Conservation (phyloP, 2,329 filamentous ascomycete species). For the Fusarium sp. region DNA sequence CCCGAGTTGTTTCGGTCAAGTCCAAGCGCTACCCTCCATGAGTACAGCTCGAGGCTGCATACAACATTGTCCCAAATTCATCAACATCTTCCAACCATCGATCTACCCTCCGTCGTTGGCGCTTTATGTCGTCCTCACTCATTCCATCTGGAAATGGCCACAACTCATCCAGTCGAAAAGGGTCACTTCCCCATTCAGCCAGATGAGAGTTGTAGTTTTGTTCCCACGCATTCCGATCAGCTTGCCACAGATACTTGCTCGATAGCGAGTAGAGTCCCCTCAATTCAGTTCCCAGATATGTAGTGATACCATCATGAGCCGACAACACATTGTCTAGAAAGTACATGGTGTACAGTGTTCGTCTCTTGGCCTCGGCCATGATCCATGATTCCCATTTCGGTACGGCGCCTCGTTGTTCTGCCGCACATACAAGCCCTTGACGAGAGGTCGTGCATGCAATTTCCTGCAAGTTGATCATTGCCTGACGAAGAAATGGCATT, state of each 20-base stretch:
- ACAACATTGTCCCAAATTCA: constrained; percentile 64
- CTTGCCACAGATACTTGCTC: constrained; percentile 55
- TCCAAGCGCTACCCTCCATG: constrained; percentile 45
- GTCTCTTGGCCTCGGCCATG: constrained; percentile 60
- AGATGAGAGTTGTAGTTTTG: constrained; percentile 53
- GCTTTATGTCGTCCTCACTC: constrained; percentile 41
- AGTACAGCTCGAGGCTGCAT: constrained; percentile 57
- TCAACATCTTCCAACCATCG: constrained; percentile 61
- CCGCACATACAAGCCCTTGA: constrained; percentile 54
- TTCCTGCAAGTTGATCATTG: constrained; percentile 61
- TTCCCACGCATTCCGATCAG: constrained; percentile 53
- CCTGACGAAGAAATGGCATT: constrained; percentile 48
- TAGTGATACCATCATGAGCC: constrained; percentile 53
- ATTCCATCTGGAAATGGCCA: constrained; percentile 53
- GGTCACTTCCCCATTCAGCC: constrained; percentile 52
- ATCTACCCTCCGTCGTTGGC: constrained; percentile 53
- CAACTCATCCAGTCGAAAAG: constrained; percentile 59
- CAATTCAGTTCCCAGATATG: constrained; percentile 60
- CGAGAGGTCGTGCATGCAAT: constrained; percentile 53
- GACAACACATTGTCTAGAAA: constrained; percentile 61
- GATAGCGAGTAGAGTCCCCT: constrained; percentile 53
- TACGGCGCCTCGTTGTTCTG: constrained; percentile 50
- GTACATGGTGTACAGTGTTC: constrained; percentile 62
- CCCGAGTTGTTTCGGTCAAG: not conserved
- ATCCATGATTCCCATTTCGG: constrained; percentile 65